Evolutionary conservation across 176 grass and related monocot genomes (phyloP).

Genomic region (Bromus sterilis): DNA sequence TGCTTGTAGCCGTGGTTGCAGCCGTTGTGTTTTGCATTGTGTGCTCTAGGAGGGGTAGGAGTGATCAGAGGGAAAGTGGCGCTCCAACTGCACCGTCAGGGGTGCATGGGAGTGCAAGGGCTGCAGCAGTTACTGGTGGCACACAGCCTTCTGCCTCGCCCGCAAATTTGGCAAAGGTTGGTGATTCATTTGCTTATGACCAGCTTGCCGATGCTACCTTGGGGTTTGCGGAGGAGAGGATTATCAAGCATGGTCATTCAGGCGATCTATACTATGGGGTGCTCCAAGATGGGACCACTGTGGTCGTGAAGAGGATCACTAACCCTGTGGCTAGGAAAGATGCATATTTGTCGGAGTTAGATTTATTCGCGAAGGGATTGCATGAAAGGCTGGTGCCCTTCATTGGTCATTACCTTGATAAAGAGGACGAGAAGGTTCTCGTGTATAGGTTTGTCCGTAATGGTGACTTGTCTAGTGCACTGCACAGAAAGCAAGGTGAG

Average conservation of each 20-base stretch:
- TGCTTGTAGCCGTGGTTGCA: constrained; percentile 29
- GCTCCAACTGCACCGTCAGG: neutral
- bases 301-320: constrained; percentile 73
- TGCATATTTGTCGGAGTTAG: constrained; percentile 62
- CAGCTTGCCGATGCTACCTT: constrained; percentile 48
- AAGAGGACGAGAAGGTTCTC: constrained; percentile 72
- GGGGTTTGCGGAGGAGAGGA: constrained; percentile 51
- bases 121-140: constrained; percentile 17
- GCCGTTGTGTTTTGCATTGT: constrained; percentile 42
- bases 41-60: constrained; percentile 18
- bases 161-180: constrained; percentile 44
- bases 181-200: constrained; percentile 67
- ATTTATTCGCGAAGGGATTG: constrained; percentile 70
- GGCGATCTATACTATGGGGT: constrained; percentile 75
- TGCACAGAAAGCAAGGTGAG: constrained; percentile 63
- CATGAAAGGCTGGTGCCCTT: constrained; percentile 70
- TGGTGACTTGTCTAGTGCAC: constrained; percentile 54
- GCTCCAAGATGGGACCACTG: constrained; percentile 46
- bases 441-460: constrained; percentile 85
- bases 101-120: neutral
- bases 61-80: constrained; percentile 23
- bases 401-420: constrained; percentile 70
- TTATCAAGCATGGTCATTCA: constrained; percentile 73
- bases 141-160: constrained; percentile 29
- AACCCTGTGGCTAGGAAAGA: constrained; percentile 38